Base-by-base conservation (phyloP, 2,329 filamentous ascomycete species). In the Pseudogymnoascus verrucosus region DNA sequence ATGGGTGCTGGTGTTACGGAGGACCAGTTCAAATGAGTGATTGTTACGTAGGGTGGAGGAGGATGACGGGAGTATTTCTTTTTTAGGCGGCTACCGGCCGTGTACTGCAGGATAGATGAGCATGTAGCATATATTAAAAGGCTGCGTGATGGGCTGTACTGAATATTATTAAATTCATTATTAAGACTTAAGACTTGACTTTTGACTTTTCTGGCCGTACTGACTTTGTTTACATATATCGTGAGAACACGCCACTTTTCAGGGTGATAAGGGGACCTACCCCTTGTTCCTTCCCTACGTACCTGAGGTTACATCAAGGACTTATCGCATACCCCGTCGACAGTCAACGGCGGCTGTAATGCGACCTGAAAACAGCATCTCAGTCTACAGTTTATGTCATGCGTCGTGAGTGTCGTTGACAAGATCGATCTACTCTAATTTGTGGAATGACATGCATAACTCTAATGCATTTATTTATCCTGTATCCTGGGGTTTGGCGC, bases 1-100 rank as follows among this genome's bases (percentile, higher is more conserved):
- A 99, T 99, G 95, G 95, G 93, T 36, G 91, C 92, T 80, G 95
- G 95, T 65, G 95, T 99, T 65, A 99, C 95, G 0, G 95, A 99
- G 81, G 93, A 97, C 73, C 95, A 99, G 79, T 99, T 99, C 77
- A 88, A 92, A 66, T 80, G 66, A 59, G 57, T 60, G 62, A 42
- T 36, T 44, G 36, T 61, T 59, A 11, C 10, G 3, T 44, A 44
- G 40, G 40, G 21, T 14, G 42, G 42, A 2, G 42, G 42, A 23
- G 5, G 42, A 47, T 7, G 39, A 40, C 3, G 21, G 42, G 42
- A 23, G 42, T 47, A 23, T 47, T 47, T 47, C 12, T 14, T 47
- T 21, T 21, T 44, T 21, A 47, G 21, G 42, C 42, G 42, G 19
- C 42, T 47, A 26, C 11, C 5, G 42, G 16, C 42, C 42, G 42